phyloP scores from a whole-genome alignment of 1,139 yeast species.

The Protomyces arabidopsidicola region DNA sequence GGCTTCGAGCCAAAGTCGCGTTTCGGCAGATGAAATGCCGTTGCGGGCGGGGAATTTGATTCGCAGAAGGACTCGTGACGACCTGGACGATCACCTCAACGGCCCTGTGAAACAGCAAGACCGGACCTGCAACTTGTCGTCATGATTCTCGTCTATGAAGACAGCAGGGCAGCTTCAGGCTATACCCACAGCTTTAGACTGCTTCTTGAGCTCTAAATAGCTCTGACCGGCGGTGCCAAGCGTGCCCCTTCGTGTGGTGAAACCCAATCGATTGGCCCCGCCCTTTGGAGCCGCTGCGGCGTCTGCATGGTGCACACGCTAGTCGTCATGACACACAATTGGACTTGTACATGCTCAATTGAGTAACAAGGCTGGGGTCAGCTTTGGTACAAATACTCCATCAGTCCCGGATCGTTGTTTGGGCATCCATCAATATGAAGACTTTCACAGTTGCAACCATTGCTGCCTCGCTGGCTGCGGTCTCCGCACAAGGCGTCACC shows the following conservation, averaged over 20 bases:
- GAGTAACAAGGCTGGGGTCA: background rate
- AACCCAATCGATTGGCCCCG: background rate
- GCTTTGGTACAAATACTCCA: background rate
- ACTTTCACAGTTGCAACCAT: slow-evolving; percentile 28
- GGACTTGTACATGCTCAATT: background rate
- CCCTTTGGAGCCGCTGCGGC: background rate
- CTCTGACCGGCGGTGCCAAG: background rate
- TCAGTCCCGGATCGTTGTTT: no score
- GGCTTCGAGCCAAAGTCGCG: no score
- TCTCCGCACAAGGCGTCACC: slow-evolving; percentile 29
- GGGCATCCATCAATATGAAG: slow-evolving; percentile 8
- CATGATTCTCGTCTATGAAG: no score
- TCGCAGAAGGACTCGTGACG: no score
- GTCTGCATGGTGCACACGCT: background rate
- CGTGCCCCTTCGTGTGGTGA: no score
- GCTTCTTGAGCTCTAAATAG: background rate
- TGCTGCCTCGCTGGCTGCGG: slow-evolving; percentile 28
- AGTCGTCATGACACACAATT: background rate
- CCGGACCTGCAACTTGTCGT: no score
- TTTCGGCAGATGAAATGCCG: no score
- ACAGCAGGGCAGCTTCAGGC: no score
- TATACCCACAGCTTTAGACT: background rate
- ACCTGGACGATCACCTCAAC: no score
- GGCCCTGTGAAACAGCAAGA: no score
- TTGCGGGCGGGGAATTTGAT: no score